Evolutionary conservation across 164 flowering plant species (phyloP).

Genomic region (Magnolia officinalis): DNA sequence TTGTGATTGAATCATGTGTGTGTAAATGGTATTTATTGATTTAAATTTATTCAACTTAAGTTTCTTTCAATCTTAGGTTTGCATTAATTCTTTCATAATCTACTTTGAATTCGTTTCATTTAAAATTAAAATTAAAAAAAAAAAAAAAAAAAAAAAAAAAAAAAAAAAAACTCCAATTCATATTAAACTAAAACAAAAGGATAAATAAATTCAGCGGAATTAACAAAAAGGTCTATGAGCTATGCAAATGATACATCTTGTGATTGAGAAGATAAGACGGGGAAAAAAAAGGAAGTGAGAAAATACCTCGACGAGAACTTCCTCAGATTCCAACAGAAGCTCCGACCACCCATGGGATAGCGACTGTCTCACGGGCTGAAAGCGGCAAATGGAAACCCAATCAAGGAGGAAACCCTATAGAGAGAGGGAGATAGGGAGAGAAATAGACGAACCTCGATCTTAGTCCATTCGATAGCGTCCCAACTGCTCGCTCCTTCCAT

Average conservation of each 20-base stretch:
- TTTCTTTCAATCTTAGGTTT: too few relatives aligned
- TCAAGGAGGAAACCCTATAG: background rate
- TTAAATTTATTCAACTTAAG: too few relatives aligned
- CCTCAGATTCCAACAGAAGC: slow-evolving; percentile 63
- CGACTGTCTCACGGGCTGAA: slow-evolving; percentile 57
- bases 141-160: too few relatives aligned
- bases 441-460: slow-evolving; percentile 58
- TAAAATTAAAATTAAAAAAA: too few relatives aligned
- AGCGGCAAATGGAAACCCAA: slow-evolving; percentile 1
- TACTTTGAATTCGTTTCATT: too few relatives aligned
- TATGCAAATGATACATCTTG: background rate
- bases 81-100: too few relatives aligned
- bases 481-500: slow-evolving; percentile 66
- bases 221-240: background rate
- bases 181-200: background rate
- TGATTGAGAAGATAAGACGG: background rate
- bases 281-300: background rate
- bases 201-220: background rate
- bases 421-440: background rate
- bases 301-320: slow-evolving; percentile 63
- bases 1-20: too few relatives aligned
- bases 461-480: slow-evolving; percentile 89
- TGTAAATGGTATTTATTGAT: too few relatives aligned
- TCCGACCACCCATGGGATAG: slow-evolving; percentile 41
- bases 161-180: background rate